Conservation (phyloP, 1,284 basidiomycete genomes). For the Cryptococcus depauperatus region DNA sequence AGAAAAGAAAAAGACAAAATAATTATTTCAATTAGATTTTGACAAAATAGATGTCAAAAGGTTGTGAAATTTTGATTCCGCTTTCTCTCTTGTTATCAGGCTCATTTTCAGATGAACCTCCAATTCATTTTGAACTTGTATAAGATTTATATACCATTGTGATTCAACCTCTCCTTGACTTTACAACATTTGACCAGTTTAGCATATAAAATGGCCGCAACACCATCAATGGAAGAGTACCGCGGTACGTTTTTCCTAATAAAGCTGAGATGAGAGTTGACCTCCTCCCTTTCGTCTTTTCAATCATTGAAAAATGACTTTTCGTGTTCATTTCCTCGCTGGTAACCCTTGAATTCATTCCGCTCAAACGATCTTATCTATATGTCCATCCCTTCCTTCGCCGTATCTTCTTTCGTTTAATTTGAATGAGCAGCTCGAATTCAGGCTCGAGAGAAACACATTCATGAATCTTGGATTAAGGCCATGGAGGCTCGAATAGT, state of each 20-base stretch:
- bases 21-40: neutral
- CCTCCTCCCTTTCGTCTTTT: too few relatives aligned
- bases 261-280: too few relatives aligned
- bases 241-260: slow-evolving; percentile 26
- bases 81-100: too few relatives aligned
- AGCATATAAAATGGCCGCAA: slow-evolving; percentile 18
- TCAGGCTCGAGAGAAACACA: slow-evolving; percentile 61
- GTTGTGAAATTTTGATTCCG: slow-evolving; percentile 9
- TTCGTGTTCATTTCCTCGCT: too few relatives aligned
- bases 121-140: too few relatives aligned
- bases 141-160: neutral
- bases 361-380: neutral
- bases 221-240: slow-evolving; percentile 35
- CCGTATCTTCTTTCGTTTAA: neutral
- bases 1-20: neutral
- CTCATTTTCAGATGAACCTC: too few relatives aligned
- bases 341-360: neutral
- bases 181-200: slow-evolving; percentile 1
- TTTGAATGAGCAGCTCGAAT: slow-evolving; percentile 41
- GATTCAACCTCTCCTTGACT: neutral
- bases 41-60: too few relatives aligned
- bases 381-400: neutral
- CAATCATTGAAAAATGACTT: too few relatives aligned
- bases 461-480: slow-evolving; percentile 89
- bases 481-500: slow-evolving; percentile 90